These are phyloP conservation scores for Hygrophorus russula DNA, from an alignment of 768 basidiomycete genomes.

Conservation along the genomic window DNA sequence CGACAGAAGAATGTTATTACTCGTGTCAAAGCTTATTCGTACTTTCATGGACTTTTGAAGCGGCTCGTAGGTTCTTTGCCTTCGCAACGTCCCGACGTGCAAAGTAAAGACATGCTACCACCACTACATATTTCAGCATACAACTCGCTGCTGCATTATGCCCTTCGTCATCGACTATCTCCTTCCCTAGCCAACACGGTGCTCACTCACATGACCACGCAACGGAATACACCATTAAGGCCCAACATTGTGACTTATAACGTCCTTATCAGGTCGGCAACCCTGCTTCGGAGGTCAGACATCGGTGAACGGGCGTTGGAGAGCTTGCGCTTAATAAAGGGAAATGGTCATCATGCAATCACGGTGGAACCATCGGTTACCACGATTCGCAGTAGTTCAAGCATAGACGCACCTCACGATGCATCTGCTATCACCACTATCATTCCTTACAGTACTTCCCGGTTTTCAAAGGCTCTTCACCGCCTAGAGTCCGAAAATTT, in stretches of 20 bases:
- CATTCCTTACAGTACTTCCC: neutral
- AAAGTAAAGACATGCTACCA: conserved; percentile 13
- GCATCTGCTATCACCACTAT: no score
- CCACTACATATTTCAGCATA: conserved; percentile 32
- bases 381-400: no score
- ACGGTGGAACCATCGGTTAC: neutral
- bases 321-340: conserved; percentile 7
- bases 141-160: conserved; percentile 57
- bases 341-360: conserved; percentile 2
- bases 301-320: conserved; percentile 28
- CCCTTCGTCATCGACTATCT: conserved; percentile 49
- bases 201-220: conserved; percentile 41
- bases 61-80: conserved; percentile 28
- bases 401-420: no score
- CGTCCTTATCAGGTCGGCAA: conserved; percentile 44
- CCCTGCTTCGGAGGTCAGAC: conserved; percentile 34
- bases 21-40: conserved; percentile 29
- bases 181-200: conserved; percentile 34
- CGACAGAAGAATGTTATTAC: conserved; percentile 10
- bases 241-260: conserved; percentile 46
- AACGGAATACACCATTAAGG: conserved; percentile 26
- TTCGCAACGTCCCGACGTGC: conserved; percentile 1
- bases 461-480: conserved; percentile 1
- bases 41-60: conserved; percentile 37
- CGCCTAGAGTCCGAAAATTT: neutral